Evolutionary conservation across 1,139 yeast genomes (phyloP), one percentile per base, ranked within the genome.

Genomic region (Candida sp.): DNA sequence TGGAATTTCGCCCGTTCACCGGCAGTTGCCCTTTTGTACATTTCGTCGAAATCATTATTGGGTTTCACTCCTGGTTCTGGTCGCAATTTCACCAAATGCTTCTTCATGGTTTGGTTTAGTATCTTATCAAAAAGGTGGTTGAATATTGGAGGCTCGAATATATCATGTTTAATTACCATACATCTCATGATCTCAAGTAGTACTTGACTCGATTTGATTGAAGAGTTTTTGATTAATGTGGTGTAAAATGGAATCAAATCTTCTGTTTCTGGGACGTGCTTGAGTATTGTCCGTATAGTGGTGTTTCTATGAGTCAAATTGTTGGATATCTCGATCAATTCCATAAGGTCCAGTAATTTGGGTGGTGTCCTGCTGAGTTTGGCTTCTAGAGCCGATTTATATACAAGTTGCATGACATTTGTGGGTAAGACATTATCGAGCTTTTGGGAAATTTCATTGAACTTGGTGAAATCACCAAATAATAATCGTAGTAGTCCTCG

Each of bases 1-100:
- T 56, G 64, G 34, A 62, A 55, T 23, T 46, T 48, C 3, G 58
- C 56, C 35, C 47, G 53, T 39, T 61, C 61, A 2, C 41, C 36
- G 7, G 43, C 22, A 1, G 51, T 48, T 5, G 39, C 39, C 5
- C 4, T 19, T 11, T 37, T 22, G 30, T 52, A 48, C 30, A 54
- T 42, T 25, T 43, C 39, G 35, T 55, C 60, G 38, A 61, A 54
- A 35, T 57, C 61, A 39, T 57, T 49, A 22, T 35, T 39, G 11
- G 15, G 21, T 12, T 36, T 36, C 4, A n/a, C 21, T 22, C 30
- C n/a, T 15, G 29, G 38, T 15, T 9, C 19, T 22, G 21, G 30
- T 3, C 30, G 30, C 9, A 25, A 37, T 27, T 32, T 12, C 6
- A 32, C 19, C 34, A 32, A 11, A 11, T 12, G 12, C 19, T 32